phyloP scores from a whole-genome alignment of 208 protist species.

The Angomonas ambiguus region DNA sequence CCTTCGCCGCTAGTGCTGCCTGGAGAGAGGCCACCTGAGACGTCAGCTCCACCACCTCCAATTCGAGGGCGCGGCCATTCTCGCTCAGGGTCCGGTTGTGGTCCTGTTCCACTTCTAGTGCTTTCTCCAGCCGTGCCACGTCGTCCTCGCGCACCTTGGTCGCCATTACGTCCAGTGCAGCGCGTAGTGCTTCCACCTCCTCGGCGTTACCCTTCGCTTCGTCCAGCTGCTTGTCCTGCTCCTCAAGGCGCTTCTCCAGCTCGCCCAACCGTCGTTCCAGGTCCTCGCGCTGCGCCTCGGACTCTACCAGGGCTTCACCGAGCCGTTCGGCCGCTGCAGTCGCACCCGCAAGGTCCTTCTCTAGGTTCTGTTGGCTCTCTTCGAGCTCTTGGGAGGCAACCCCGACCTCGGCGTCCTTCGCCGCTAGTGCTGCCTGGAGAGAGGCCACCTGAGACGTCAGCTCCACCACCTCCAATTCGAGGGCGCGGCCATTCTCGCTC shows the following conservation, averaged over 20 bases:
- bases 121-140: neutral
- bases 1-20: constrained; percentile 34
- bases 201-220: too few species aligned
- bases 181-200: too few species aligned
- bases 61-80: neutral
- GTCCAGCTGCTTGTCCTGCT: constrained; percentile 15
- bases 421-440: constrained; percentile 31
- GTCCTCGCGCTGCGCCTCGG: neutral
- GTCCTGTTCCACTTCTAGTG: neutral
- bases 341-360: constrained; percentile 1
- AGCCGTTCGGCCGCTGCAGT: neutral
- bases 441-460: constrained; percentile 7
- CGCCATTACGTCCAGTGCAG: too few species aligned
- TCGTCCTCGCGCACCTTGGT: neutral
- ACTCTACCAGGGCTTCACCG: neutral
- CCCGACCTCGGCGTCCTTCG: constrained; percentile 35
- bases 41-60: neutral
- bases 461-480: neutral
- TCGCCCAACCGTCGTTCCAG: constrained; percentile 7
- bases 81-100: neutral
- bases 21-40: constrained; percentile 18
- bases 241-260: constrained; percentile 10
- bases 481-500: neutral
- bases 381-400: constrained; percentile 28
- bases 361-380: constrained; percentile 18